A percentile compares a stretch with the other conserved stretches of the same genome.
Evolutionary conservation across 1,139 yeast genomes (phyloP).

Genomic region (Tardiomyces digboiensis): DNA sequence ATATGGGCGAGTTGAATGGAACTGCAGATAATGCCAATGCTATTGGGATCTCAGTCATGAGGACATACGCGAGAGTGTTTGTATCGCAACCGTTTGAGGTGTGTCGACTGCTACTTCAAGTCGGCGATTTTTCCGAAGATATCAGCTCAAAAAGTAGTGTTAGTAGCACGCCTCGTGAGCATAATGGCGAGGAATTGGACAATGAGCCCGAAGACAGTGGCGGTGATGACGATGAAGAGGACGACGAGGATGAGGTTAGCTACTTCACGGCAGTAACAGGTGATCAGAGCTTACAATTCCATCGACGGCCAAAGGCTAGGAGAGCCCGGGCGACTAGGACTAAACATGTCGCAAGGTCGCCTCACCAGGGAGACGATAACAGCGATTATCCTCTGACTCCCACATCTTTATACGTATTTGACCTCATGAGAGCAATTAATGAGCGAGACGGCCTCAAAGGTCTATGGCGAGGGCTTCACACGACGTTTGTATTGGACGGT

Average conservation of each 20-base stretch:
- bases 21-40: slow-evolving; percentile 43
- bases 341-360: slow-evolving; percentile 1
- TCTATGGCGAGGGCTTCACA: slow-evolving; percentile 77
- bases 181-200: slow-evolving; percentile 6
- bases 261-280: slow-evolving; percentile 36
- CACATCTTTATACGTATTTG: slow-evolving; percentile 55
- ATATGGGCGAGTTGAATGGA: slow-evolving; percentile 36
- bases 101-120: slow-evolving; percentile 68
- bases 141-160: background rate
- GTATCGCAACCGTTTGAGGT: slow-evolving; percentile 87
- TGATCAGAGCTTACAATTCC: slow-evolving; percentile 7
- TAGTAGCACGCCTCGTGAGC: slow-evolving; percentile 1
- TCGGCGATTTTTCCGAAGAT: slow-evolving; percentile 46
- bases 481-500: slow-evolving; percentile 72
- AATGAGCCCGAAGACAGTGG: slow-evolving; percentile 21
- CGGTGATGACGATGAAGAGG: slow-evolving; percentile 46
- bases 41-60: slow-evolving; percentile 50
- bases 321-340: slow-evolving; percentile 1
- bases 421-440: slow-evolving; percentile 58
- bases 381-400: slow-evolving; percentile 42
- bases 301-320: background rate
- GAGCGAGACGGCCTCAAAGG: slow-evolving; percentile 80
- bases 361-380: slow-evolving; percentile 2
- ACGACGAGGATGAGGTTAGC: slow-evolving; percentile 37
- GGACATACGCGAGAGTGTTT: slow-evolving; percentile 57